A percentile compares a stretch with the other conserved stretches of the same genome.
Conservation (phyloP, 1,284 basidiomycete genomes). For the Cryptococcus sp. region DNA sequence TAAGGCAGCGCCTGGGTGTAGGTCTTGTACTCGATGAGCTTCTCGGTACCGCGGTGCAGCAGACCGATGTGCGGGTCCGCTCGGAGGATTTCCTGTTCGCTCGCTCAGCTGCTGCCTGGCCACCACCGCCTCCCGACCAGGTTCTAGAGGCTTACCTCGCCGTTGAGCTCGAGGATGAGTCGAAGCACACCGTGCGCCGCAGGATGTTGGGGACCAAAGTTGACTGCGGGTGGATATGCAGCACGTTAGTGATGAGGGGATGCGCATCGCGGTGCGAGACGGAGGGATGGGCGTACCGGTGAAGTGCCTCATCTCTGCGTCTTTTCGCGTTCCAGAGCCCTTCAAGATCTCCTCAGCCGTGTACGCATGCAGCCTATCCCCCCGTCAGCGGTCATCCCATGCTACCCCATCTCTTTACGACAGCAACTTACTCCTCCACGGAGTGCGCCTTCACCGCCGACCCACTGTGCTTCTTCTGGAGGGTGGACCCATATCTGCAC, state of each 20-base stretch:
- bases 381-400: not conserved
- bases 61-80: conserved; percentile 93
- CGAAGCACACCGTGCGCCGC: conserved; percentile 98
- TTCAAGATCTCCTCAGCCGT: conserved; percentile 70
- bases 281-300: conserved; percentile 65
- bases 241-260: not conserved
- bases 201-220: conserved; percentile 96
- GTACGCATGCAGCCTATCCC: conserved; percentile 62
- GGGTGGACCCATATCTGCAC: too few species aligned
- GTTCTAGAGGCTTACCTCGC: conserved; percentile 58
- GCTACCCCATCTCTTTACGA: not conserved
- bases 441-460: conserved; percentile 41
- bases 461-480: not conserved
- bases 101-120: not conserved
- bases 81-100: conserved; percentile 68
- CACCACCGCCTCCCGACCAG: not conserved
- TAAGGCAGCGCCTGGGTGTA: conserved; percentile 98
- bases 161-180: conserved; percentile 95
- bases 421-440: conserved; percentile 47
- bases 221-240: conserved; percentile 57
- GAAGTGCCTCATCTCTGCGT: conserved; percentile 85
- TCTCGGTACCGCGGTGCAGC: conserved; percentile 95
- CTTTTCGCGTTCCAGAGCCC: conserved; percentile 67
- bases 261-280: not conserved
- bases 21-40: conserved; percentile 98